These are phyloP conservation scores for Paecilomyces formosus DNA, from an alignment of 2,329 filamentous ascomycete species.

Conservation along the genomic window DNA sequence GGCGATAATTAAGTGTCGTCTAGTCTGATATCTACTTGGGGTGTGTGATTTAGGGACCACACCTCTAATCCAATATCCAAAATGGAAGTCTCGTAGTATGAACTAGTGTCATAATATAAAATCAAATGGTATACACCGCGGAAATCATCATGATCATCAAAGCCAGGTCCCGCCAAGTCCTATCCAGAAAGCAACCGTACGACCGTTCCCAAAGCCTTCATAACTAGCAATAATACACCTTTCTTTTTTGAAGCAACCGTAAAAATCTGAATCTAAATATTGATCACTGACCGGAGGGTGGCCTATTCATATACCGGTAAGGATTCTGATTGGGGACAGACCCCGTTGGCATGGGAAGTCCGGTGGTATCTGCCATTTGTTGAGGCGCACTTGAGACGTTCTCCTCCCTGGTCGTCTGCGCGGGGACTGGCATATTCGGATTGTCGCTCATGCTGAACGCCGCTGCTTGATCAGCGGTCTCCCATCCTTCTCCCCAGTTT, in stretches of 20 bases:
- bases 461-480: conserved; percentile 10
- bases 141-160: not conserved
- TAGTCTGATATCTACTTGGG: too few species aligned
- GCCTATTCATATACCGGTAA: not conserved
- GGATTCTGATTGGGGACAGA: not conserved
- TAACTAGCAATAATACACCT: not conserved
- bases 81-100: not conserved
- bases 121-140: not conserved
- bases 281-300: not conserved
- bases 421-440: conserved; percentile 1
- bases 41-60: too few species aligned
- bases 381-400: not conserved
- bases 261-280: not conserved
- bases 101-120: not conserved
- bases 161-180: not conserved
- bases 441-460: conserved; percentile 8
- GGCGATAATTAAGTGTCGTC: not conserved
- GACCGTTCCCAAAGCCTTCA: not conserved
- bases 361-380: not conserved
- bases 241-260: not conserved
- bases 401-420: not conserved
- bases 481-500: conserved; percentile 45
- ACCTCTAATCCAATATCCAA: too few species aligned
- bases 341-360: not conserved
- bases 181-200: not conserved